Base-by-base conservation (phyloP, 2,329 filamentous ascomycete species). In the Calonectria leucothoes region DNA sequence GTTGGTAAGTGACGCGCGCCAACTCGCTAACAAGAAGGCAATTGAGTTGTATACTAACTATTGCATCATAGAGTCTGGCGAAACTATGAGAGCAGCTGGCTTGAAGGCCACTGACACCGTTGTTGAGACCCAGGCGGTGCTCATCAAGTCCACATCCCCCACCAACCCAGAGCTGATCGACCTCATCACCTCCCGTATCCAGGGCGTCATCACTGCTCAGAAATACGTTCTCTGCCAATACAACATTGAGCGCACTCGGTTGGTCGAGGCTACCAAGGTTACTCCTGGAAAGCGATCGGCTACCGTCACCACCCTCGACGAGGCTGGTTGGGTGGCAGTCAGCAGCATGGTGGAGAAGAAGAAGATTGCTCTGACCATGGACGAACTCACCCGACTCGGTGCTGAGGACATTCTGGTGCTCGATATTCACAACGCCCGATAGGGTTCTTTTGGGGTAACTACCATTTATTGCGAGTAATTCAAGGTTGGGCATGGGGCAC, bases 41-140 rank as follows among this genome's bases (percentile, higher is more conserved):
- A 51, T 49, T n/a, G 25, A 27, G 20, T 48, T 29, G 11, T 27
- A 63, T 48, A 51, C 77, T 82, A 45, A 82, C 73, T 63, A 39
- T 51, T 11, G 14, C 8, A 2, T 31, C 12, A 25, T 79, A 97
- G 96, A 99, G 88, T 98, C 97, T 25, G 97, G 97, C 70, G 96
- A 98, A 86, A 99, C 97, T 0, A 99, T 99, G 97, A 94, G 94
- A 82, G 97, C 96, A 25, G 96, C 96, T 52, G 97, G 97, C 29
- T 90, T 99, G 65, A 96, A 95, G 86, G 93, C 96, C 70, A 98
- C 98, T 80, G 95, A 97, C 80, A 99, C 97, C 3, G 95, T 99
- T 31, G 90, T 98, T 66, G 93, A 95, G 71, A 96, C 94, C 69
- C 94, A 93, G 23, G 96, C 97, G 37, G 93, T 98, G 61, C 90